Evolutionary conservation across 2,329 filamentous ascomycete species (phyloP).

Genomic region (Cadophora gregata): DNA sequence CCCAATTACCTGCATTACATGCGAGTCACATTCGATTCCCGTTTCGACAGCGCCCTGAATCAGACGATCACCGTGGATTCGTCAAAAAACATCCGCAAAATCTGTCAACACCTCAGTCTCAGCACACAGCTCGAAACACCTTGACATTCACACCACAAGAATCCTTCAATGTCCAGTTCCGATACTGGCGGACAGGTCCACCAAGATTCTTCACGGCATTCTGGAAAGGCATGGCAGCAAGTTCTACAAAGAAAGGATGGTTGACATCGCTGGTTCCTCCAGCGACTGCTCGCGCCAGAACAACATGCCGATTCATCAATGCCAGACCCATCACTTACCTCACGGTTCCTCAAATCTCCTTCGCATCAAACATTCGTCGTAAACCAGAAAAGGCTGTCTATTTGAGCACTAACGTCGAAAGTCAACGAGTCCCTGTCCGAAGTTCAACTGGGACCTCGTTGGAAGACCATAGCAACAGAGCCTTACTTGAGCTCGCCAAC

Average conservation of each 20-base stretch:
- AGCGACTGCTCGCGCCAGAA: neutral
- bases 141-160: neutral
- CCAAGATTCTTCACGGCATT: neutral
- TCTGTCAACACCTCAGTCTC: neutral
- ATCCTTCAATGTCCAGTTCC: neutral
- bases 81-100: neutral
- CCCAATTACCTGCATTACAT: too few relatives aligned
- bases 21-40: neutral
- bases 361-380: neutral
- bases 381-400: too few relatives aligned
- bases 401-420: neutral
- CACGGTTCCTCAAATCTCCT: neutral
- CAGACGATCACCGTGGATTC: too few relatives aligned
- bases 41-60: too few relatives aligned
- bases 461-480: neutral
- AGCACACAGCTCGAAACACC: neutral
- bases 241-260: neutral
- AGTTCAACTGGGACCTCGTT: neutral
- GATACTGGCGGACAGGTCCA: neutral
- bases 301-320: neutral
- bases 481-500: neutral
- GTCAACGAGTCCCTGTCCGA: neutral
- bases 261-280: neutral
- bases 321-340: neutral
- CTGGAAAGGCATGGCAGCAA: neutral